Evolutionary conservation across 257 asterid genomes (phyloP).

Genomic region (Solanum tacnaense): DNA sequence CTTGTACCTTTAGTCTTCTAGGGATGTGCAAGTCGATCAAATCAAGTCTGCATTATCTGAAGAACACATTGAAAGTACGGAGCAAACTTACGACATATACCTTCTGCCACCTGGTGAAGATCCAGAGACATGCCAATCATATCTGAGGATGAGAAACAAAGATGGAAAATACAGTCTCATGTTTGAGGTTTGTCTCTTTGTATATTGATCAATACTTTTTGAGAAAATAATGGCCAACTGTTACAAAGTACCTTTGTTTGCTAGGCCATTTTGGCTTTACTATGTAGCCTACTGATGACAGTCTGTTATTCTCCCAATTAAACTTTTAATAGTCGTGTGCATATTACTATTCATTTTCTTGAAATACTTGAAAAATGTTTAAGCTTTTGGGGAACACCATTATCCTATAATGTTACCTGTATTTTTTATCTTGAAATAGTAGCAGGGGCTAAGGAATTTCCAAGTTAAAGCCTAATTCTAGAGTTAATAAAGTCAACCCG

Average conservation of each 20-base stretch:
- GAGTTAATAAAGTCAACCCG: background rate
- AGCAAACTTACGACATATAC: constrained; percentile 84
- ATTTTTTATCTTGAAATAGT: background rate
- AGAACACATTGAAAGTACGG: constrained; percentile 55
- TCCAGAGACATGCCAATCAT: constrained; percentile 95
- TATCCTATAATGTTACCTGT: background rate
- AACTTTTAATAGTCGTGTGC: background rate
- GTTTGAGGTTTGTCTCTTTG: constrained; percentile 74
- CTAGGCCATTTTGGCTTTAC: background rate
- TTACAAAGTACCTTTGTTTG: background rate
- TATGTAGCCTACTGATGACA: background rate
- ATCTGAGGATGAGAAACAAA: constrained; percentile 94
- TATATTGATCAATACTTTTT: background rate
- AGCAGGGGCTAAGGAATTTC: background rate
- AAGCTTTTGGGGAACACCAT: background rate
- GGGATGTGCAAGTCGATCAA: constrained; percentile 43
- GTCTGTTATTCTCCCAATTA: background rate
- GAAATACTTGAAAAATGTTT: background rate
- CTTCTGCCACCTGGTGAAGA: constrained; percentile 99
- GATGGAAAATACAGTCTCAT: constrained; percentile 98
- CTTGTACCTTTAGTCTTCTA: constrained; percentile 50
- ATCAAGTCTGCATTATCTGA: constrained; percentile 61
- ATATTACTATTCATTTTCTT: background rate
- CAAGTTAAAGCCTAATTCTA: background rate
- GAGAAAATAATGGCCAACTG: background rate